Evolutionary conservation across 2,329 filamentous ascomycete species (phyloP), one percentile per base, ranked within the genome.

Genomic region (Colletotrichum agaves): DNA sequence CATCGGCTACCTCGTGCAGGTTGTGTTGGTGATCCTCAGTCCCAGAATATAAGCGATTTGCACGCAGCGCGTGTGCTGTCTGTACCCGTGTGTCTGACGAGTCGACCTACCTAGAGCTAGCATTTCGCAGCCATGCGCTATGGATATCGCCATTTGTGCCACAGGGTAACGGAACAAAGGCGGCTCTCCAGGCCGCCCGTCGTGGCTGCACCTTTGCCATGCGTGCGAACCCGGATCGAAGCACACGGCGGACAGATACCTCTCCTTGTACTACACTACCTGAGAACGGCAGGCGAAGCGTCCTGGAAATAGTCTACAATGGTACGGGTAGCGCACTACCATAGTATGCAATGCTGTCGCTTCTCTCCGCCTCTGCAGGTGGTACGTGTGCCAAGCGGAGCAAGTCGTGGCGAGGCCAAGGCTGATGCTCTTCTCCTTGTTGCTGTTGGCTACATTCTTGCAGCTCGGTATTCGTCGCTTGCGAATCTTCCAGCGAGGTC

Each of bases 321-420:
- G 27, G 43, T 13, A 37, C 56, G 43, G 43, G 19, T 49, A 27
- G 56, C 56, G 31, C 19, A n/a, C 31, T 43, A n/a, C n/a, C n/a
- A n/a, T n/a, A n/a, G n/a, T n/a, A 35, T 61, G 39, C 33, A 56
- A 39, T n/a, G 37, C 13, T 43, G 23, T 37, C 47, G 31, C 53
- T 49, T 33, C 61, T 50, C 47, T 35, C 56, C 46, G 56, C 27
- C 44, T 41, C 55, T 64, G 61, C 53, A 39, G 47, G 61, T 41
- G 46, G 60, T 63, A 59, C 60, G 52, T 47, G 59, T 33, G 64
- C 46, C 39, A 67, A 64, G 64, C 61, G 53, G 52, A 53, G 52
- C 27, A 63, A 37, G 47, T 64, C 46, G 64, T 64, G 46, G 64
- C 64, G 52, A 61, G 52, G 61, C 17, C 52, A 56, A 12, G 35